Base-by-base conservation (phyloP, 2,329 filamentous ascomycete genomes). In the Botrytis squamosa region DNA sequence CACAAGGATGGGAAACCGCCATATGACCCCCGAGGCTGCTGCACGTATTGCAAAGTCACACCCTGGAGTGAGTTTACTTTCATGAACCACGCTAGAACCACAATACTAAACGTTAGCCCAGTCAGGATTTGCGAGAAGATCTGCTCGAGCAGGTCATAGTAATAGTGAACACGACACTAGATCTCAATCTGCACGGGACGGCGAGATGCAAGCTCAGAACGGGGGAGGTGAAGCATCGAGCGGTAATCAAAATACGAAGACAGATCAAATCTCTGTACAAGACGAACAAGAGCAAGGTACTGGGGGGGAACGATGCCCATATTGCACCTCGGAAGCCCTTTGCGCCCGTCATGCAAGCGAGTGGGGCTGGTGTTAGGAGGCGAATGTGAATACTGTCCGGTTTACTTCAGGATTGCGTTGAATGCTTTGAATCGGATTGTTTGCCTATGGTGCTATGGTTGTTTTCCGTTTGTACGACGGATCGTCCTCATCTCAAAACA, bases 121-220 rank as follows among this genome's bases (percentile, higher is more conserved):
- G 69, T 71, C 69, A 40, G 69, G n/a, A 22, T 64, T 71, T n/a
- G 69, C 69, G 33, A 71, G 44, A 40, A 65, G 69, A 55, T 64
- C 59, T n/a, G 59, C 44, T 52, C 59, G 59, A 42, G 69, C 40
- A 16, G 38, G 55, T 46, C 44, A 64, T 29, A 63, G 55, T 44
- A 70, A 70, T 22, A 44, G 49, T 38, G 36, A 69, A 69, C 29
- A 29, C 33, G 55, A 70, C 22, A 40, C 68, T 36, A 40, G 65
- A 20, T 29, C 57, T 29, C 69, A 65, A 59, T 42, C 44, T 65
- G 33, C 42, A 65, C 25, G 25, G 25, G 33, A 55, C 40, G n/a
- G 36, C 22, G 42, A 42, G 44, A 25, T 40, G 10, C 49, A 42
- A 40, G 29, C 22, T 72, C 70, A 49, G 29, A 46, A 38, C 29